Percentiles rank a stretch among this genome's conserved stretches.
Conservation (phyloP, 164 flowering plant species). For the Stephania japonica region DNA sequence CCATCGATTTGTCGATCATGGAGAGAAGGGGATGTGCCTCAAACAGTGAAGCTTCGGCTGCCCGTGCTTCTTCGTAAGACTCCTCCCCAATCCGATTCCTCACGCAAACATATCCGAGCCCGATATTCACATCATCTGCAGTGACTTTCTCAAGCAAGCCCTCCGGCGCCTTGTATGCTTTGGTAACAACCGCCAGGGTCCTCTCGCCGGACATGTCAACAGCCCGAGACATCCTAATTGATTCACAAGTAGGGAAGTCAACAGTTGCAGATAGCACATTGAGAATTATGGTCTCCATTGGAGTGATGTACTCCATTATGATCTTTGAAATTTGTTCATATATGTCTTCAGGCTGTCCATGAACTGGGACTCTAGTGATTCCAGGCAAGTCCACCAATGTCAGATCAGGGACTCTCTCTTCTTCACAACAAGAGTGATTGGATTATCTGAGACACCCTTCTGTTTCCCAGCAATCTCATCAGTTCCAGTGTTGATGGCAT, state of each 20-base stretch:
- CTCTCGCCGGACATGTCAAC: constrained; percentile 10
- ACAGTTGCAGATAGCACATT: constrained; percentile 10
- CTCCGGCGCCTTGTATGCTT: constrained; percentile 12
- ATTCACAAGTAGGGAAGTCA: constrained; percentile 13
- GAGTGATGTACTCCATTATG: constrained; percentile 8
- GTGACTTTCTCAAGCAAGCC: constrained; percentile 8
- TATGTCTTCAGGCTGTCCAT: constrained; percentile 10
- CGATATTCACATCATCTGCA: constrained; percentile 9
- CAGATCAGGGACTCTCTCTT: constrained; percentile 4
- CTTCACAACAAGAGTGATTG: constrained; percentile 5
- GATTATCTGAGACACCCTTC: constrained; percentile 2
- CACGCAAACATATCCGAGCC: constrained; percentile 11
- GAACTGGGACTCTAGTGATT: constrained; percentile 13
- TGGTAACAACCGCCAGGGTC: constrained; percentile 11
- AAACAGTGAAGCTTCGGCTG: constrained; percentile 1
- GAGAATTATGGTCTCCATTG: constrained; percentile 5
- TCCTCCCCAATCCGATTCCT: constrained; percentile 12
- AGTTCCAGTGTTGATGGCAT: background rate
- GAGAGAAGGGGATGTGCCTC: constrained; percentile 5
- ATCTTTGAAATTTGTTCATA: constrained; percentile 9
- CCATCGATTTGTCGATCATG: constrained; percentile 3
- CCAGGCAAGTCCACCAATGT: constrained; percentile 12
- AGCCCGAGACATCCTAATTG: constrained; percentile 2
- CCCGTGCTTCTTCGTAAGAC: constrained; percentile 2
- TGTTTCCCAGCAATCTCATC: constrained; percentile 2